These are phyloP conservation scores for Pythium folliculosum DNA, from an alignment of 352 stramenopile genomes.

Conservation along the genomic window DNA sequence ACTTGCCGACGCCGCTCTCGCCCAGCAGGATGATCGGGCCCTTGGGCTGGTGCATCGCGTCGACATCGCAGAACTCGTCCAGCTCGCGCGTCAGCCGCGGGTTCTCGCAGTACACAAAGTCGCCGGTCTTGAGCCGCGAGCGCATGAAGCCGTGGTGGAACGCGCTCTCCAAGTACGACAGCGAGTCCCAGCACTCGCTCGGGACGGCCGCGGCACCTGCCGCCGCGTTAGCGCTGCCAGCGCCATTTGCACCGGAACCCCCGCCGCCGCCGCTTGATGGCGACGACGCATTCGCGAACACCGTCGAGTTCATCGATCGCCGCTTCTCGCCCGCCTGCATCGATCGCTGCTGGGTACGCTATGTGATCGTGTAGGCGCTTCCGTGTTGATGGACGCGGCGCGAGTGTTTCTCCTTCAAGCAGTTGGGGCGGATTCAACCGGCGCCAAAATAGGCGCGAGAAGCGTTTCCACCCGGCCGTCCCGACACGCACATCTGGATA, in stretches of 20 bases:
- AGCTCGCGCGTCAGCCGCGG: constrained; percentile 58
- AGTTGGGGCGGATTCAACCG: too few species aligned
- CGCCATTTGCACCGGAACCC: neutral
- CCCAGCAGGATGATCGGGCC: constrained; percentile 75
- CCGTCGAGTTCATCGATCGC: neutral
- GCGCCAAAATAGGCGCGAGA: too few species aligned
- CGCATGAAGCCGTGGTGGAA: constrained; percentile 87
- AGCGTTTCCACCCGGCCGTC: too few species aligned
- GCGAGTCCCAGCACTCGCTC: constrained; percentile 75
- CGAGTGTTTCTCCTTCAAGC: too few species aligned
- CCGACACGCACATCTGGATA: too few species aligned
- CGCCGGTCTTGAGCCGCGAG: constrained; percentile 55
- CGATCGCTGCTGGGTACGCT: too few species aligned
- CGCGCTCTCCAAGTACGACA: constrained; percentile 77
- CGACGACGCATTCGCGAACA: neutral
- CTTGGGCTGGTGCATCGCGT: constrained; percentile 80
- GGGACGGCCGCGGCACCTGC: constrained; percentile 2
- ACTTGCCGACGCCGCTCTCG: constrained; percentile 75
- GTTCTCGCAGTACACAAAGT: constrained; percentile 83
- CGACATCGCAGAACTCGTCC: constrained; percentile 86
- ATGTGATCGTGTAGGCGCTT: too few species aligned
- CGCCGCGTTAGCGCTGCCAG: neutral
- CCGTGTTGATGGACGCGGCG: too few species aligned
- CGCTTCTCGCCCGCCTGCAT: constrained; percentile 6
- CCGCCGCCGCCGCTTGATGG: neutral